These are phyloP conservation scores for Penicillium sp. DNA, from an alignment of 2,329 filamentous ascomycete species.

Conservation along the genomic window DNA sequence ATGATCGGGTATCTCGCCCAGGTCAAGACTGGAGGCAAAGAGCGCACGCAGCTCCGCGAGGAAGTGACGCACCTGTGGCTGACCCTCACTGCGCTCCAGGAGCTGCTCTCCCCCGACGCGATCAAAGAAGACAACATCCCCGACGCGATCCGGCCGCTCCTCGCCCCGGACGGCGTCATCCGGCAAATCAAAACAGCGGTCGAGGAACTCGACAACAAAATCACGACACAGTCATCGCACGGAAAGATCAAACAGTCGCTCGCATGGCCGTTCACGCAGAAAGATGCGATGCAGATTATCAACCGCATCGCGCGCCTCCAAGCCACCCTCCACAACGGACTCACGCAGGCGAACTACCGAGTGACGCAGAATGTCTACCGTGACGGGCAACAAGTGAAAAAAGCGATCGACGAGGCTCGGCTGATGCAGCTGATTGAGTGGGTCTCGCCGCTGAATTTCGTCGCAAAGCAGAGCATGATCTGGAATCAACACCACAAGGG, in stretches of 20 bases:
- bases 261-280: constrained; percentile 17
- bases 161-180: constrained; percentile 21
- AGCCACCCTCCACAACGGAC: constrained; percentile 4
- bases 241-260: constrained; percentile 10
- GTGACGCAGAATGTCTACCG: constrained; percentile 12
- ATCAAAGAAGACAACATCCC: constrained; percentile 10
- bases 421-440: constrained; percentile 16
- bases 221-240: neutral
- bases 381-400: constrained; percentile 4
- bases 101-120: constrained; percentile 12
- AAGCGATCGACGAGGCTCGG: constrained; percentile 6
- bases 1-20: constrained; percentile 20
- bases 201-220: constrained; percentile 1
- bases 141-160: constrained; percentile 13
- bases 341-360: constrained; percentile 12
- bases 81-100: constrained; percentile 14
- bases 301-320: constrained; percentile 8
- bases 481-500: constrained; percentile 17
- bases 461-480: constrained; percentile 18
- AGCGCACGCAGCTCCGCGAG: constrained; percentile 18
- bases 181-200: constrained; percentile 16
- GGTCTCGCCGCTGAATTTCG: constrained; percentile 16
- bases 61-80: constrained; percentile 23
- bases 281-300: constrained; percentile 12
- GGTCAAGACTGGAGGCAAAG: constrained; percentile 17